Conservation (phyloP, 2,329 filamentous ascomycete genomes). For the Drechslerella stenobrocha region DNA sequence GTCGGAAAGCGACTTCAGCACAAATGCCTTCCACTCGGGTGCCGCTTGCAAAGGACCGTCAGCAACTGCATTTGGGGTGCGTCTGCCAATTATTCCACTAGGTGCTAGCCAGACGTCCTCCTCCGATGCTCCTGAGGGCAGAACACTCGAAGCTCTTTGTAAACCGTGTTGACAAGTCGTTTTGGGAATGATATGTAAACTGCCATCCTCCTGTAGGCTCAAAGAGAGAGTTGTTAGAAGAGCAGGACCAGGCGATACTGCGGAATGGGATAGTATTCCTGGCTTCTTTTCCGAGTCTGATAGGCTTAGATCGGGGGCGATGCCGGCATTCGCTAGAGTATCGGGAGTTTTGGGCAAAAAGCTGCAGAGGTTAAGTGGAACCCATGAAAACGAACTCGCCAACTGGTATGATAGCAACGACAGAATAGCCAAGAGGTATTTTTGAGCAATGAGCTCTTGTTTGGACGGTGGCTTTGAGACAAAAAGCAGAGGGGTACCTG, state of each 20-base stretch:
- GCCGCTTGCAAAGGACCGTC: constrained; percentile 20
- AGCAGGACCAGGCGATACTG: constrained; percentile 16
- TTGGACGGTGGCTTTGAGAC: constrained; percentile 20
- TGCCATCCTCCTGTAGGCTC: constrained; percentile 28
- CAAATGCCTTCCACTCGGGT: constrained; percentile 43
- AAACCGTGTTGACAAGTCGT: constrained; percentile 27
- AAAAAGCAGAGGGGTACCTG: constrained; percentile 16
- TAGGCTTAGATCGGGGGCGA: neutral
- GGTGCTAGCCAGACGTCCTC: constrained; percentile 43
- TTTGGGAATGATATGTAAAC: constrained; percentile 27
- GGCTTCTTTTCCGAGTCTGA: neutral
- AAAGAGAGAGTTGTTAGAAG: constrained; percentile 35
- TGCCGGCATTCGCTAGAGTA: neutral
- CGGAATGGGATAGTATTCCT: constrained; percentile 28
- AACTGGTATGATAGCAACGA: constrained; percentile 41
- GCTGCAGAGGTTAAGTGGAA: constrained; percentile 40
- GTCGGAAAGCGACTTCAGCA: constrained; percentile 33
- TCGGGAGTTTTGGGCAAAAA: constrained; percentile 21
- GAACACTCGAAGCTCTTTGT: constrained; percentile 9
- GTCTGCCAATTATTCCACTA: constrained; percentile 30
- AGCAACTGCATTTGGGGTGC: constrained; percentile 2
- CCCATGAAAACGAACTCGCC: constrained; percentile 34
- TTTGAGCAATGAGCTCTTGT: constrained; percentile 33
- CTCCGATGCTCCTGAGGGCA: constrained; percentile 13
- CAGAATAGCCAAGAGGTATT: constrained; percentile 30